These are phyloP conservation scores for Anaeromyces robustus DNA, from an alignment of 192 early-diverging fungal genomes.

Conservation along the genomic window DNA sequence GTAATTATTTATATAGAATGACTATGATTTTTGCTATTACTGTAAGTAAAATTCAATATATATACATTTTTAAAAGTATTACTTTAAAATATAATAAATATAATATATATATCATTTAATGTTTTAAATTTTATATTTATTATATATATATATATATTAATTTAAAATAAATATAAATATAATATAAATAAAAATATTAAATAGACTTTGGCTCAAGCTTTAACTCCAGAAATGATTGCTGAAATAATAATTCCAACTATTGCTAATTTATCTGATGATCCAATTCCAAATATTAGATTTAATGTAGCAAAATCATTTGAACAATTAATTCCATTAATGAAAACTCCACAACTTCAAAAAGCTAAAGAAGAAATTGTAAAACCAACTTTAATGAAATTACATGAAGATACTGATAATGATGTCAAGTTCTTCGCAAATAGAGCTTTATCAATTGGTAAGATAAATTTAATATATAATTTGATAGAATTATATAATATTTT, in stretches of 20 bases:
- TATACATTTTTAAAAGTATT: too few species aligned
- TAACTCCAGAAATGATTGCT: constrained; percentile 72
- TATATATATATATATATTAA: not conserved
- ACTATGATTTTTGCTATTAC: constrained; percentile 93
- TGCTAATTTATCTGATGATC: constrained; percentile 66
- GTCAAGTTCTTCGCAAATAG: constrained; percentile 83
- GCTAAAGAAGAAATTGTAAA: constrained; percentile 55
- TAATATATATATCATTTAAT: too few species aligned
- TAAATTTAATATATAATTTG: too few species aligned
- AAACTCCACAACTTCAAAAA: constrained; percentile 33
- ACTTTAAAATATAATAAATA: too few species aligned
- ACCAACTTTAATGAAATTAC: constrained; percentile 67
- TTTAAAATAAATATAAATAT: not conserved
- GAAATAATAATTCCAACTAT: constrained; percentile 81
- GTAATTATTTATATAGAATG: constrained; percentile 96
- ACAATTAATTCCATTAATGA: constrained; percentile 61
- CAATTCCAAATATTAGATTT: constrained; percentile 99
- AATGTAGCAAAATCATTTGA: constrained; percentile 94
- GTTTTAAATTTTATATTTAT: too few species aligned
- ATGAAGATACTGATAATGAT: constrained; percentile 80
- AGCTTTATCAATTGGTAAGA: constrained; percentile 33
- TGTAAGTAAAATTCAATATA: too few species aligned
- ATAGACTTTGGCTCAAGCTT: constrained; percentile 72
- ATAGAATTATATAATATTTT: too few species aligned
- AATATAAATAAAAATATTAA: too few species aligned